Evolutionary conservation across 2,329 filamentous ascomycete species (phyloP).

Genomic region (Aciculosporium take): DNA sequence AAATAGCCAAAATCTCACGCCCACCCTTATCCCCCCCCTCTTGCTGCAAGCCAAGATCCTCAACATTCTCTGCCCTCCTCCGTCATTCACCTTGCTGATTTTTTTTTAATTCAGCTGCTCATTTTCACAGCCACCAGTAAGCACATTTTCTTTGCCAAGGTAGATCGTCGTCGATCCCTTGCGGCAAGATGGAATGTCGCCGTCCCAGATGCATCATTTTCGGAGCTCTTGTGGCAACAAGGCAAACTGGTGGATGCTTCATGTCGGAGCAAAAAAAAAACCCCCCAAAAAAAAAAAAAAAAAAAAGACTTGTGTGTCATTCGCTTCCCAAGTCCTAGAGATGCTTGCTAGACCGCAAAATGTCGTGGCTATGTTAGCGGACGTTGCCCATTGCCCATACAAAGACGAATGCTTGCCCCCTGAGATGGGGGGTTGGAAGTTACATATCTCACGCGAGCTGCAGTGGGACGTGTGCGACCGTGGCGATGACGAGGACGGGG

Average conservation of each 20-base stretch:
- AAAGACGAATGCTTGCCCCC: slow-evolving; percentile 42
- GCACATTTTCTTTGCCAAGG: background rate
- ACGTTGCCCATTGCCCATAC: slow-evolving; percentile 47
- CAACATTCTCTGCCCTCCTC: slow-evolving; percentile 24
- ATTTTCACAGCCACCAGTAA: background rate
- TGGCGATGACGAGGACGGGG: background rate
- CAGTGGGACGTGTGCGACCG: slow-evolving; percentile 47
- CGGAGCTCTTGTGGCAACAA: no score
- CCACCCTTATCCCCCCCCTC: background rate
- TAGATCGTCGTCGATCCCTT: background rate
- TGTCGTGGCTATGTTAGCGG: slow-evolving; percentile 50
- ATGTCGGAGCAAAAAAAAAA: no score
- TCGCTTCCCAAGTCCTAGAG: no score
- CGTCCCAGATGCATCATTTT: slow-evolving; percentile 52
- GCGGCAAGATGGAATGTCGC: background rate
- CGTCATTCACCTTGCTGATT: background rate
- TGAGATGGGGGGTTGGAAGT: slow-evolving; percentile 45
- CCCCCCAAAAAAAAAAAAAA: background rate
- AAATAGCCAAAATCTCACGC: no score
- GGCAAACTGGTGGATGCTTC: no score
- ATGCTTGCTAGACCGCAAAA: no score
- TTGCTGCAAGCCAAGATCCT: slow-evolving; percentile 41
- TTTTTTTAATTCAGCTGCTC: background rate
- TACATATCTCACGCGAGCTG: slow-evolving; percentile 42
- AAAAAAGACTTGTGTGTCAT: no score